A percentile compares a stretch with the other conserved stretches of the same genome.
Evolutionary conservation across 495 filamentous ascomycete species (phyloP).

Genomic region (Gamarada debralockiae): DNA sequence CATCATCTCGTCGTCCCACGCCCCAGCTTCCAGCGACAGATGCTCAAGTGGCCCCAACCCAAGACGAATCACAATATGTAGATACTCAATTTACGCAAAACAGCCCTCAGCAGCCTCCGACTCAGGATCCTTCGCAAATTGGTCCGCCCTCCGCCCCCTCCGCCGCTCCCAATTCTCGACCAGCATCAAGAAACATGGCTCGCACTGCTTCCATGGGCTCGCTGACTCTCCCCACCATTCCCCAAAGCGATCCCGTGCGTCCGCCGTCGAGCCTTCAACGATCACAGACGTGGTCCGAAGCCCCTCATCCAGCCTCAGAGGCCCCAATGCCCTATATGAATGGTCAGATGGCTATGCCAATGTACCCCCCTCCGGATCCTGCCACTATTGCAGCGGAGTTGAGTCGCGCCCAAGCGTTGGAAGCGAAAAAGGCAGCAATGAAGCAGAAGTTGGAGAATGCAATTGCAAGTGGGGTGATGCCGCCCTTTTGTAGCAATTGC

Average conservation of each 20-base stretch:
- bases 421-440: slow-evolving; percentile 54
- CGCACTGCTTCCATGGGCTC: slow-evolving; percentile 31
- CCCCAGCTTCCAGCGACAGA: neutral
- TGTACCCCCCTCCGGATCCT: neutral
- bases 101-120: neutral
- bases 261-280: slow-evolving; percentile 40
- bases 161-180: neutral
- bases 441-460: slow-evolving; percentile 61
- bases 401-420: slow-evolving; percentile 3
- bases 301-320: slow-evolving; percentile 30
- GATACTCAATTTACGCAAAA: neutral
- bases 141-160: neutral
- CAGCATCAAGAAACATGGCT: slow-evolving; percentile 20
- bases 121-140: neutral
- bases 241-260: slow-evolving; percentile 53
- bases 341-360: neutral
- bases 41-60: neutral
- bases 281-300: slow-evolving; percentile 43
- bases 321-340: slow-evolving; percentile 16
- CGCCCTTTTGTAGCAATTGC: slow-evolving; percentile 86
- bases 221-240: slow-evolving; percentile 38
- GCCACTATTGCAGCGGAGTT: neutral
- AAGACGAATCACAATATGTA: neutral
- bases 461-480: slow-evolving; percentile 68
- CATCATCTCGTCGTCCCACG: neutral